These are phyloP conservation scores for Suillus brevipes DNA, from an alignment of 768 basidiomycete genomes.

Conservation along the genomic window DNA sequence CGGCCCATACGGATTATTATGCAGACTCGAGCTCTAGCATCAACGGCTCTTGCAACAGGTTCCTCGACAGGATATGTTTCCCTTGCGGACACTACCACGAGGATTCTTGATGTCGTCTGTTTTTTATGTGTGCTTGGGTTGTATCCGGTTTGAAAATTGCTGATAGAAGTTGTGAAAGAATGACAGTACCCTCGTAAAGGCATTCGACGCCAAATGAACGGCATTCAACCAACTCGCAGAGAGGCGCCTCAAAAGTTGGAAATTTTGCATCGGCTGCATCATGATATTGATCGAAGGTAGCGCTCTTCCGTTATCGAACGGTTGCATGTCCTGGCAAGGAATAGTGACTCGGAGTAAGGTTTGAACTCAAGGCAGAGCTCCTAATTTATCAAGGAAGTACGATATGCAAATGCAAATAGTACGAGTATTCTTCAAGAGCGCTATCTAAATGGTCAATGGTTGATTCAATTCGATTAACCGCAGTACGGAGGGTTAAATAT, in stretches of 20 bases:
- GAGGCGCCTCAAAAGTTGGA: not conserved
- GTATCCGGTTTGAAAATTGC: not conserved
- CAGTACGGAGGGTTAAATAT: too few species aligned
- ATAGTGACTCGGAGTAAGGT: not conserved
- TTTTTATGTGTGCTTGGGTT: too few species aligned
- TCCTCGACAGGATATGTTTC: too few species aligned
- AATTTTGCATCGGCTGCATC: not conserved
- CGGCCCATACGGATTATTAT: too few species aligned
- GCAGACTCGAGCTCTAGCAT: too few species aligned
- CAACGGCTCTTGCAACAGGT: too few species aligned
- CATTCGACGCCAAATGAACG: not conserved
- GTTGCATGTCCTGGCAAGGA: not conserved
- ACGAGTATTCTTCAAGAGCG: not conserved
- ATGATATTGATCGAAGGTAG: not conserved
- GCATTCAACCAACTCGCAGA: not conserved
- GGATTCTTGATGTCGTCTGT: too few species aligned
- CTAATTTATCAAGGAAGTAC: not conserved
- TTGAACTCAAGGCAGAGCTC: not conserved
- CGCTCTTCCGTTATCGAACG: not conserved
- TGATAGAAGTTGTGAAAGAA: not conserved
- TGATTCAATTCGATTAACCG: not conserved
- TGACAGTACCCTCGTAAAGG: not conserved
- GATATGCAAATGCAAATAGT: not conserved
- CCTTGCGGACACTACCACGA: not conserved
- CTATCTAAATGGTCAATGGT: not conserved